phyloP scores from a whole-genome alignment of 1,284 basidiomycete genomes.

The Heliocybe sulcata region DNA sequence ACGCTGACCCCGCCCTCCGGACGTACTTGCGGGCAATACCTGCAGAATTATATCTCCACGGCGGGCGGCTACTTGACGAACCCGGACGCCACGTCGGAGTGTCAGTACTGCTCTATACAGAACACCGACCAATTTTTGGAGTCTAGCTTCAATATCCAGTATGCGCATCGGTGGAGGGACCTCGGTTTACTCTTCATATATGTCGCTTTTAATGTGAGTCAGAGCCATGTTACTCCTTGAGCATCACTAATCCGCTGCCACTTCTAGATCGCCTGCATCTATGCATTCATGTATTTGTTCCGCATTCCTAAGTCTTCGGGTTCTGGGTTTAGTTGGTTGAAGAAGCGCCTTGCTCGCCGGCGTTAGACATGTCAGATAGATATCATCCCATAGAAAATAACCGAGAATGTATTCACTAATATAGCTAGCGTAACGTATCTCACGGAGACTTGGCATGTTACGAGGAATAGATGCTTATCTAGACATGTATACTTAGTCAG shows the following conservation, averaged over 20 bases:
- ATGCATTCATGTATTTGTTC: constrained; percentile 28
- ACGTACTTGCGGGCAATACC: constrained; percentile 55
- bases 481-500: too few relatives aligned
- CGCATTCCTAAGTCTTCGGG: constrained; percentile 16
- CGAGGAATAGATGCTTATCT: too few relatives aligned
- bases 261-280: constrained; percentile 21
- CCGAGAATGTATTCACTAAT: too few relatives aligned
- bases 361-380: background rate
- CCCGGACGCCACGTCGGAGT: constrained; percentile 40
- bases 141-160: constrained; percentile 46
- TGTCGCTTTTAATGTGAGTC: constrained; percentile 51
- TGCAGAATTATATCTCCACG: constrained; percentile 43
- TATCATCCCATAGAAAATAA: too few relatives aligned
- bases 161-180: constrained; percentile 52
- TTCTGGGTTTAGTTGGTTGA: background rate
- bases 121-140: constrained; percentile 54
- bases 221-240: too few relatives aligned
- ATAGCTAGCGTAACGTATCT: too few relatives aligned
- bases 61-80: constrained; percentile 66
- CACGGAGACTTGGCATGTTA: too few relatives aligned
- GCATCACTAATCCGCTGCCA: too few relatives aligned
- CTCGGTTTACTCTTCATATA: constrained; percentile 59
- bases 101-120: constrained; percentile 47
- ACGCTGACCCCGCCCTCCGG: constrained; percentile 50
- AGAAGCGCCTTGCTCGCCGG: background rate